Conservation (phyloP, 2,329 filamentous ascomycete genomes). For the Tolypocladium ophioglossoides region DNA sequence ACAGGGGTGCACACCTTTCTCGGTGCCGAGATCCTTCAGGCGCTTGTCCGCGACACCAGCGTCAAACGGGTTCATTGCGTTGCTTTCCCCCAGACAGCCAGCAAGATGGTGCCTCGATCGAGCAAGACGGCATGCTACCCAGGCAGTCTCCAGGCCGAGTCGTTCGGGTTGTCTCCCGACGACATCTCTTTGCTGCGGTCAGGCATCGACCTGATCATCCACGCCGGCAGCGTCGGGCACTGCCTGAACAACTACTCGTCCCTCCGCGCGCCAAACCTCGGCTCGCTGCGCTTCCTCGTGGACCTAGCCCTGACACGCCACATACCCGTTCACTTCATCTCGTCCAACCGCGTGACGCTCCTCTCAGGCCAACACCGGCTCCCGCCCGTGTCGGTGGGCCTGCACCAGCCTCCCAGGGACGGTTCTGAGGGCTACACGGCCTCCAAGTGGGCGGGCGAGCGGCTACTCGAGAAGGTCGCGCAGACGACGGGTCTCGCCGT, state of each 20-base stretch:
- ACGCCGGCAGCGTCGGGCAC: conserved; percentile 25
- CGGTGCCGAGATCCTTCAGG: conserved; percentile 24
- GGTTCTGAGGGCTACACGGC: conserved; percentile 19
- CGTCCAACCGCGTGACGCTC: conserved; percentile 14
- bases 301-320: conserved; percentile 9
- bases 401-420: conserved; percentile 6
- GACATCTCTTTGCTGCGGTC: conserved; percentile 1
- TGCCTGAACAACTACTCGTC: conserved; percentile 19
- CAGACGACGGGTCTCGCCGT: conserved; percentile 10
- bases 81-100: conserved; percentile 18
- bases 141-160: conserved; percentile 1
- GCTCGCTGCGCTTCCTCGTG: conserved; percentile 14
- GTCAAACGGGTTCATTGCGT: conserved; percentile 32
- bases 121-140: conserved; percentile 1
- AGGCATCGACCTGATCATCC: conserved; percentile 35
- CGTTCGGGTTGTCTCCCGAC: conserved; percentile 1
- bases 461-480: conserved; percentile 14
- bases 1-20: conserved; percentile 24
- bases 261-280: conserved; percentile 15
- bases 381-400: background rate
- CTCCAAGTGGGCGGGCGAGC: conserved; percentile 22
- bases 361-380: conserved; percentile 1
- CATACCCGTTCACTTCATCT: conserved; percentile 24
- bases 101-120: background rate
- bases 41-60: conserved; percentile 18